Conservation (phyloP, 208 protist species). For the Trypanosoma lewisi region DNA sequence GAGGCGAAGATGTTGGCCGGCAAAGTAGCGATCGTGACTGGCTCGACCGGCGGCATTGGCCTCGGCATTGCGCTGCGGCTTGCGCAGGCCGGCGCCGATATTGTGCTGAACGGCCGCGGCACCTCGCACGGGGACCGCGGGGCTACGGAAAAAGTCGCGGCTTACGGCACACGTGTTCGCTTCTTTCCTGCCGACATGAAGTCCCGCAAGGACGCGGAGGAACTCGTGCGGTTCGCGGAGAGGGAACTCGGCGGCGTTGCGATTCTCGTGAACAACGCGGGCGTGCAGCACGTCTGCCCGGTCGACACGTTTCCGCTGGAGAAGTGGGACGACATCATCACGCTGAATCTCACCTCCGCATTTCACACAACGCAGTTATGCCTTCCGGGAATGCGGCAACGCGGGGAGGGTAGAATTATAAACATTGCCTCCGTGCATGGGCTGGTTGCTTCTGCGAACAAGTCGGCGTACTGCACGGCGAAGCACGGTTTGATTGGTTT, state of each 20-base stretch:
- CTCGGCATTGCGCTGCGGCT: constrained; percentile 36
- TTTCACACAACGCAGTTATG: constrained; percentile 41
- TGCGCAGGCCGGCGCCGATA: constrained; percentile 28
- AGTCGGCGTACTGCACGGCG: constrained; percentile 46
- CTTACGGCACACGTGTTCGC: constrained; percentile 18
- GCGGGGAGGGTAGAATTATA: constrained; percentile 39
- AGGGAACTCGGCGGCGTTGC: constrained; percentile 31
- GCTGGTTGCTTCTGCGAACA: constrained; percentile 36
- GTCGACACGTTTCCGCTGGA: constrained; percentile 34
- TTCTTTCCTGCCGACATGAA: constrained; percentile 28
- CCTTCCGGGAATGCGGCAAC: constrained; percentile 39
- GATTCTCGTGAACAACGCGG: constrained; percentile 60
- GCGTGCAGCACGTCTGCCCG: constrained; percentile 41
- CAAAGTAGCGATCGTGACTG: constrained; percentile 40
- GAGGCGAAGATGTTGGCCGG: constrained; percentile 13
- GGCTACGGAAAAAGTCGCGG: constrained; percentile 7
- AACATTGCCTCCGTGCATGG: constrained; percentile 52
- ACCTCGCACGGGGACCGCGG: background rate
- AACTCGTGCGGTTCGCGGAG: constrained; percentile 20
- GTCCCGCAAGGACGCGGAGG: constrained; percentile 13
- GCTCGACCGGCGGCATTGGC: constrained; percentile 44
- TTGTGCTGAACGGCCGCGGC: constrained; percentile 31
- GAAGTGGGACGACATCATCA: constrained; percentile 45
- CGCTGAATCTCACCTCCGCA: constrained; percentile 36
- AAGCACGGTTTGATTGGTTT: constrained; percentile 60